Conservation (phyloP, 257 asterid genomes). For the Prunella vulgaris region DNA sequence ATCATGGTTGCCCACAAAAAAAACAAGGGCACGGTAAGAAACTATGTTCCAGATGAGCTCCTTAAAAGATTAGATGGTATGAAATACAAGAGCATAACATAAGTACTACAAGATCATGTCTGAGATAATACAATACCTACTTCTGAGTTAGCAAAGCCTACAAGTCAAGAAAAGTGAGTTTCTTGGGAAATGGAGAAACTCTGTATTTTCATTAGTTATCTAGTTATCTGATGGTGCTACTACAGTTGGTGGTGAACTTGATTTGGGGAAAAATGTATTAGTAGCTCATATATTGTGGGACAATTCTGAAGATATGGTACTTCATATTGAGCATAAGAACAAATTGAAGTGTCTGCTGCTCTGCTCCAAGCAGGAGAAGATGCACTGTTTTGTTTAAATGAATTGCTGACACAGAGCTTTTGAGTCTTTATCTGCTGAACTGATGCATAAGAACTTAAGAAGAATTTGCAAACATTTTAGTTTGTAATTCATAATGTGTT, state of each 20-base stretch:
- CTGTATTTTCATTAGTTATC: neutral
- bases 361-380: neutral
- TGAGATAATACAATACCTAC: neutral
- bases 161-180: neutral
- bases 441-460: too few species aligned
- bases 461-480: too few species aligned
- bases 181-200: neutral
- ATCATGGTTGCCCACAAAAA: constrained; percentile 7
- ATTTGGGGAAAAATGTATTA: neutral
- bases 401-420: neutral
- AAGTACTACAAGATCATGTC: neutral
- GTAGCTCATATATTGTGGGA: too few species aligned
- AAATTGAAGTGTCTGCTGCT: neutral
- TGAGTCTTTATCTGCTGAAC: too few species aligned
- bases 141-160: neutral
- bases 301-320: too few species aligned
- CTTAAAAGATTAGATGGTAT: neutral
- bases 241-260: neutral
- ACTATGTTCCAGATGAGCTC: neutral
- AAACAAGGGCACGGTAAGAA: neutral
- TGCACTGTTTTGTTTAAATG: neutral
- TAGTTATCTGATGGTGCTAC: neutral
- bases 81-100: neutral
- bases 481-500: too few species aligned
- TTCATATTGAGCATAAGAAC: neutral